phyloP scores from a whole-genome alignment of 2,329 filamentous ascomycete species.

The Calonectria naviculata region DNA sequence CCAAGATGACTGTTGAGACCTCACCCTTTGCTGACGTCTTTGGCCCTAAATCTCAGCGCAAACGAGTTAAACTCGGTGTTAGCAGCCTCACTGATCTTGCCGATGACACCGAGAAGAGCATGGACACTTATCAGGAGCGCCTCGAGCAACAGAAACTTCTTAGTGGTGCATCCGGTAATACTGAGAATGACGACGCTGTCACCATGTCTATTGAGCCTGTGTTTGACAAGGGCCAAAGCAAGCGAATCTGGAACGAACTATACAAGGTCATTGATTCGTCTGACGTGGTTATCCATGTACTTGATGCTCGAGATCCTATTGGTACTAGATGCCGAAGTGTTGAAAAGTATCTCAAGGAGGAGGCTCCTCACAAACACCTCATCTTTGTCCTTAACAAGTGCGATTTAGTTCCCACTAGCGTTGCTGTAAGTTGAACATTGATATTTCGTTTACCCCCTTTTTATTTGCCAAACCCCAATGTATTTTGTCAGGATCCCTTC shows the following conservation, averaged over 20 bases:
- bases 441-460: slow-evolving; percentile 13
- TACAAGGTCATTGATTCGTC: slow-evolving; percentile 96
- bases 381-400: slow-evolving; percentile 58
- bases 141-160: slow-evolving; percentile 82
- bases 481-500: slow-evolving; percentile 86
- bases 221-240: slow-evolving; percentile 94
- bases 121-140: slow-evolving; percentile 84
- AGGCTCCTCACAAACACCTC: slow-evolving; percentile 96
- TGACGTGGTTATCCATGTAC: slow-evolving; percentile 94
- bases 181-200: slow-evolving; percentile 57
- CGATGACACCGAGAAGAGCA: slow-evolving; percentile 80
- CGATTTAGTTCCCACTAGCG: slow-evolving; percentile 90
- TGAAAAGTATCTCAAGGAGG: slow-evolving; percentile 92
- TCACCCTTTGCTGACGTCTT: slow-evolving; percentile 90
- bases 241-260: slow-evolving; percentile 97
- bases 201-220: slow-evolving; percentile 83
- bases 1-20: slow-evolving; percentile 92
- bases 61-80: slow-evolving; percentile 89
- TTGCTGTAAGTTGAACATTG: slow-evolving; percentile 82
- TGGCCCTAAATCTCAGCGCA: slow-evolving; percentile 91
- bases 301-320: slow-evolving; percentile 89
- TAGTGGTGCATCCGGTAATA: slow-evolving; percentile 73
- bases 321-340: slow-evolving; percentile 84
- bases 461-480: slow-evolving; percentile 64
- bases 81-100: slow-evolving; percentile 86